A percentile compares a stretch with the other conserved stretches of the same genome.
phyloP scores from a whole-genome alignment of 2,329 filamentous ascomycete genomes.

The Claviceps sp. region DNA sequence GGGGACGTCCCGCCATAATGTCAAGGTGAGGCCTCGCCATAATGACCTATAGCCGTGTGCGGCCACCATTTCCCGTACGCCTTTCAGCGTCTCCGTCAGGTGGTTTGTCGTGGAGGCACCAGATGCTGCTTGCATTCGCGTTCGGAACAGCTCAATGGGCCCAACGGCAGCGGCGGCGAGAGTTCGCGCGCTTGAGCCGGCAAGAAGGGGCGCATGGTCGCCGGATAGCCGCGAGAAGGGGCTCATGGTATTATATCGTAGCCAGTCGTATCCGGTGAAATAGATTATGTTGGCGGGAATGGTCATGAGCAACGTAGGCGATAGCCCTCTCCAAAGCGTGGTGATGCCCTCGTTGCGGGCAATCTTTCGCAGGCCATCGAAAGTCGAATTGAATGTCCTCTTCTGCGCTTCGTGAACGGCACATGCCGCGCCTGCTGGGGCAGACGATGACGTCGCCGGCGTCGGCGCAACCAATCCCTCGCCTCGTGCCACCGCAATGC shows the following conservation, averaged over 20 bases:
- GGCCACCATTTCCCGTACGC: constrained; percentile 66
- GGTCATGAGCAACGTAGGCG: constrained; percentile 88
- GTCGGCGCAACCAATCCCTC: constrained; percentile 24
- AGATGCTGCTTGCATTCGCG: constrained; percentile 71
- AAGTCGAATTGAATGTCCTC: constrained; percentile 74
- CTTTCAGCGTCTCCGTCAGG: constrained; percentile 64
- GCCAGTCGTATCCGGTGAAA: constrained; percentile 94
- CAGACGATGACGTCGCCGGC: constrained; percentile 29
- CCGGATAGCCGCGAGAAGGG: constrained; percentile 56
- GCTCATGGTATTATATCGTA: constrained; percentile 60
- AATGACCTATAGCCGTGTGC: constrained; percentile 65
- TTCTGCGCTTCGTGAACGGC: constrained; percentile 78
- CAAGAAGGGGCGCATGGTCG: constrained; percentile 64
- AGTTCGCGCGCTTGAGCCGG: constrained; percentile 64
- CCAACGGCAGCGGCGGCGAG: constrained; percentile 73
- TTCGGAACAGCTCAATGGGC: constrained; percentile 89
- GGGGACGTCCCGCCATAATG: constrained; percentile 91
- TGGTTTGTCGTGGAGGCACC: constrained; percentile 49
- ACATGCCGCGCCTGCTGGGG: constrained; percentile 43
- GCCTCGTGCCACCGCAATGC: constrained; percentile 54
- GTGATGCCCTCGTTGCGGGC: constrained; percentile 78
- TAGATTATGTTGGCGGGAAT: constrained; percentile 96
- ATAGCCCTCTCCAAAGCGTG: constrained; percentile 84
- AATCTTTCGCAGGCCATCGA: constrained; percentile 89
- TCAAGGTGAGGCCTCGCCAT: constrained; percentile 83